Base-by-base conservation (phyloP, 805 yeast species). In the Isabelozyma heimii region DNA sequence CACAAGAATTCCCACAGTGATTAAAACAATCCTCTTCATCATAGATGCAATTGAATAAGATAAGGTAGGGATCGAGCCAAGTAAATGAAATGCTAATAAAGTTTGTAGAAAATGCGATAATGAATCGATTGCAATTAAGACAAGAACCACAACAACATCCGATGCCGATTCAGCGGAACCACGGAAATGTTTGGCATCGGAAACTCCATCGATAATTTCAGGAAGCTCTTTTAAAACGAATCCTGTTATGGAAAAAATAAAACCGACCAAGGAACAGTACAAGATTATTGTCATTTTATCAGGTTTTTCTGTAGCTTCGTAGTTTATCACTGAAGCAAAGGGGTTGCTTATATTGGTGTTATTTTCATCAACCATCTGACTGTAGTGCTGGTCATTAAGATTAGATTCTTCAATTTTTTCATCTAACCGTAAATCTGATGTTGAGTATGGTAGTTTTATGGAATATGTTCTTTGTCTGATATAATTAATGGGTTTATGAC, bases 1-100 rank as follows among this genome's bases (percentile, higher is more conserved):
- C 39, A 86, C 50, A 71, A 69, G 42, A 6, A 91, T 87, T 57
- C 96, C 88, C 0, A 85, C 85, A 1, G 86, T 77, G 40, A 91
- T 90, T 28, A 91, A 81, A 1, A 89, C 87, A n/a, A 91, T 87
- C 59, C 96, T 82, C 69, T 91, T 91, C 81, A 91, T 80, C 80
- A 91, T 79, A 40, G 89, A 83, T 2, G 97, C 96, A 49, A 91
- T 84, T 1, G 95, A 87, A 67, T 89, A 91, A 2, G 94, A 82
- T 10, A 91, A 84, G 0, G 97, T 89, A 2, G 96, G 87, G 5
- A 91, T 77, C 61, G 85, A 80, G 16, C 96, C 94, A 42, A 91
- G 69, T 30, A 91, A 73, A 68, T 87, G 89, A 66, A 88, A 89
- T 13, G 96, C 90, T 38, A 91, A 74, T 62, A 90, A 70, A 39